Evolutionary conservation across 2,329 filamentous ascomycete genomes (phyloP), one percentile per base, ranked within the genome.

Genomic region (Aspergillus alliaceus): DNA sequence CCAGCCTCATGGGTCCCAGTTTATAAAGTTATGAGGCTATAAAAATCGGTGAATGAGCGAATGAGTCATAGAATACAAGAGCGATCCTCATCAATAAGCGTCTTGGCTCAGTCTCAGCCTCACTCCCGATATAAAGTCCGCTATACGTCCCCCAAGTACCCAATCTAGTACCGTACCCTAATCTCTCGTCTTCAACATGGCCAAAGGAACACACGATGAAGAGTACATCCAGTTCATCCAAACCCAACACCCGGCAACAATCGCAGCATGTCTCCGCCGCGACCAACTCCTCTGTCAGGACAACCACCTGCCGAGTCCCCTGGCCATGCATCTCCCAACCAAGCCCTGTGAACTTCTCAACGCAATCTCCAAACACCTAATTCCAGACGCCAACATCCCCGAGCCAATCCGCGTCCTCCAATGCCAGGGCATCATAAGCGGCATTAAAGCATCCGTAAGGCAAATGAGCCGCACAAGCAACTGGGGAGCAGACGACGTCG

Each of bases 281-380:
- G 66, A 69, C 42, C 62, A 65, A 34, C 29, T 60, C 46, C 53
- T 57, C 24, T 69, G 64, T 85, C 44, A 49, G 9, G 56, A 61
- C 18, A 53, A 57, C 27, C 55, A 51, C n/a, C 31, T 66, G n/a
- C 66, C 66, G 9, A 66, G 57, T 42, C 57, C 53, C 2, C 53
- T 67, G 15, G 57, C 63, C 37, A 47, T 63, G 27, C 61, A 59
- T 42, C 35, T 66, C 24, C 65, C 61, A 5, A 54, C 58, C 11
- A 32, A 51, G 18, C 29, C 60, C 11, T 58, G 58, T 27, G 37
- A 57, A 15, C 18, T 57, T 0, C 25, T 46, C 1, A 56, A 62
- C 6, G 27, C 25, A 3, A 29, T 65, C 22, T 53, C 63, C 20
- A 49, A 57, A 39, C 56, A 66, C 27, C 34, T 66, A 18, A 53